phyloP scores from a whole-genome alignment of 2,329 filamentous ascomycete species.

The Chalara sp. region DNA sequence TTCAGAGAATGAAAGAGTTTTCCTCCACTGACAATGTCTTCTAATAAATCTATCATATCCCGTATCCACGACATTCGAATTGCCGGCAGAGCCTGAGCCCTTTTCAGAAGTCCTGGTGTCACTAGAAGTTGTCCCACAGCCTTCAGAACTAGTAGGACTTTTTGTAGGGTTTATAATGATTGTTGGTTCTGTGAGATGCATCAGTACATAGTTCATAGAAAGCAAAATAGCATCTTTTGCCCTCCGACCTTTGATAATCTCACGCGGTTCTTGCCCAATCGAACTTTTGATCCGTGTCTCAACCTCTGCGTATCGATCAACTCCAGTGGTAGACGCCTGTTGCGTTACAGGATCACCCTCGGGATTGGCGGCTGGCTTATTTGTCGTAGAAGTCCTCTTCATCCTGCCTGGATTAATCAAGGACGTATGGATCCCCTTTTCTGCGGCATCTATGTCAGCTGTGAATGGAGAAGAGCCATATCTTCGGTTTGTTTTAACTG shows the following conservation, averaged over 20 bases:
- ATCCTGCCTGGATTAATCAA: not conserved
- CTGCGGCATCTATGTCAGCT: constrained; percentile 2
- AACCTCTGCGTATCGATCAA: not conserved
- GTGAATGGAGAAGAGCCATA: not conserved
- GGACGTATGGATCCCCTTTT: not conserved
- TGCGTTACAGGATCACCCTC: not conserved
- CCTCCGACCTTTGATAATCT: not conserved
- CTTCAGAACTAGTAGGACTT: not conserved
- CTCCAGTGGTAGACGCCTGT: not conserved
- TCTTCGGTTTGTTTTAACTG: not conserved
- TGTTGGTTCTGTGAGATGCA: not conserved
- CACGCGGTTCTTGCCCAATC: not conserved
- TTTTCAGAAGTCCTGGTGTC: not conserved
- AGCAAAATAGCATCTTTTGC: not conserved
- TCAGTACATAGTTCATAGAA: not conserved
- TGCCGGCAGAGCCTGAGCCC: not conserved
- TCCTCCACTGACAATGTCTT: not conserved
- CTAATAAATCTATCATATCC: not conserved
- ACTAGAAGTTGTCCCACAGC: not conserved
- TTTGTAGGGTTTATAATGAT: not conserved
- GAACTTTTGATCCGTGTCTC: not conserved
- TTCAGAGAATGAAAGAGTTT: not conserved
- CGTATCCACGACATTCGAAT: not conserved
- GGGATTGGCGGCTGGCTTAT: not conserved
- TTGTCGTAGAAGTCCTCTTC: not conserved